Evolutionary conservation across 805 yeast species (phyloP), one percentile per base, ranked within the genome.

Genomic region (Kluyveromyces siamensis): DNA sequence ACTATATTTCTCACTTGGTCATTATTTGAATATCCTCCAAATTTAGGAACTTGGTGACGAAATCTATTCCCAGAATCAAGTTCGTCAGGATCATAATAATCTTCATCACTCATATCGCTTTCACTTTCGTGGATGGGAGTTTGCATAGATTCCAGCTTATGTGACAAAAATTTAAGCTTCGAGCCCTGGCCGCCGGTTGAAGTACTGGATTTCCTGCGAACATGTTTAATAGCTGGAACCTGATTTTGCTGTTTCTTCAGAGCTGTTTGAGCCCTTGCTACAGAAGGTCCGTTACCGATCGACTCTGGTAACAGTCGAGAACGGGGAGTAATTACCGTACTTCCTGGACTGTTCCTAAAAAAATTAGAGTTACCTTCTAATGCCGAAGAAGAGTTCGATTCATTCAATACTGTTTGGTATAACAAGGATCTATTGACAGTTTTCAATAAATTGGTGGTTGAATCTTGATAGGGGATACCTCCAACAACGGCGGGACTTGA

Each of bases 1-100:
- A 74, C 42, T 5, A 59, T 50, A 19, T 57, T 57, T 50, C 58
- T 68, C 45, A 75, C 73, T 43, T 79, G 69, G 47, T 77, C 78
- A 21, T 83, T 82, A 49, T 73, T 76, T 0, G 91, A 83, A 56
- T 78, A 83, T 1, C 95, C 95, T 7, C 93, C 91, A 65, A 76
- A 85, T 69, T 78, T 55, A 44, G 73, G 74, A 6, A 71, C 67
- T 41, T 60, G 58, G 44, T 63, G 59, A 19, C 27, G 37, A 19
- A n/a, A 18, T 25, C 51, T 51, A 49, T 40, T 41, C 36, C 33
- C 27, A 36, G 39, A 37, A 6, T 46, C 50, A 27, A 21, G 37
- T 19, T 42, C 48, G 17, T 66, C 52, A 19, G 68, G 66, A 50
- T 60, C 59, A 17, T 60, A 55, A 17, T 60, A 59, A 53, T 61